Evolutionary conservation across 2,329 filamentous ascomycete species (phyloP).

Genomic region (Cytospora chrysosperma): DNA sequence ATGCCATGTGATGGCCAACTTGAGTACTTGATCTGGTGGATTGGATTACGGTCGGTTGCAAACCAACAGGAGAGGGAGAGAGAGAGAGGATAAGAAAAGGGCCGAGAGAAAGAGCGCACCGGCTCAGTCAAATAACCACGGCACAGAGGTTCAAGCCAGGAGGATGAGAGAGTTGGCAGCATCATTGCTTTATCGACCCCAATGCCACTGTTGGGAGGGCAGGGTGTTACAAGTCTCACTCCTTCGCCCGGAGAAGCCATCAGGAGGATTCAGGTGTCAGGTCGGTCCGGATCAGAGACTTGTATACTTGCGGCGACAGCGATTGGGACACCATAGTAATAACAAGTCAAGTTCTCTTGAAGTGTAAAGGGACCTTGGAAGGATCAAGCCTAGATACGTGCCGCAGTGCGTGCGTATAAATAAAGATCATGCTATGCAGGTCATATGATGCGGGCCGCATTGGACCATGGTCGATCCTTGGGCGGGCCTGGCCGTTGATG

Average conservation of each 20-base stretch:
- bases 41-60: background rate
- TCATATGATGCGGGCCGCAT: background rate
- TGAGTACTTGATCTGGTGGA: background rate
- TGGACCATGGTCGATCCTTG: constrained; percentile 15
- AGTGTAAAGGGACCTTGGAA: background rate
- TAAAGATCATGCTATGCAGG: constrained; percentile 9
- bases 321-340: background rate
- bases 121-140: background rate
- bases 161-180: background rate
- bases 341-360: background rate
- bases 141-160: background rate
- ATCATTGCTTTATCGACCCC: constrained; percentile 14
- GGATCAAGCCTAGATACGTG: background rate
- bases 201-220: constrained; percentile 4
- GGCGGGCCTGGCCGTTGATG: constrained; percentile 10
- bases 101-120: background rate
- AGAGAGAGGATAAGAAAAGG: background rate
- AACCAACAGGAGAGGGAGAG: background rate
- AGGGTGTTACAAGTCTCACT: background rate
- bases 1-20: background rate
- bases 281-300: background rate
- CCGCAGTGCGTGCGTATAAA: constrained; percentile 1
- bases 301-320: background rate
- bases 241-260: constrained; percentile 3
- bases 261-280: background rate